Evolutionary conservation across 2,329 filamentous ascomycete species (phyloP).

Genomic region (Harringtonia lauricola): DNA sequence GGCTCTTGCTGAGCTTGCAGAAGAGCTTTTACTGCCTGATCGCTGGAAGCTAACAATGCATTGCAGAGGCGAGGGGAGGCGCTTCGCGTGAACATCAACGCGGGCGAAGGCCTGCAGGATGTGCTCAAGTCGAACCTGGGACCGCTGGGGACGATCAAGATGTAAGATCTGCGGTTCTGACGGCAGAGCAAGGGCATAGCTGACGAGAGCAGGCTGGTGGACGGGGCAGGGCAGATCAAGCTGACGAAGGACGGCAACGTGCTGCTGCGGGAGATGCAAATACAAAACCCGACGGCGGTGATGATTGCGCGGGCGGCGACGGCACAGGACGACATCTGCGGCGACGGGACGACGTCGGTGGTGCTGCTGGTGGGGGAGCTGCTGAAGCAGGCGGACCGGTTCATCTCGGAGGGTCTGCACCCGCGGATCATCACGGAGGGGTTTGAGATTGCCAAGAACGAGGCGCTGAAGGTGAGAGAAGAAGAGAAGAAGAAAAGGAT

Average conservation of each 20-base stretch:
- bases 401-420: slow-evolving; percentile 94
- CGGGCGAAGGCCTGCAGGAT: slow-evolving; percentile 86
- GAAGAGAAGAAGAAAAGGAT: not conserved
- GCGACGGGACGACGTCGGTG: slow-evolving; percentile 94
- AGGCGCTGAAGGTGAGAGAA: slow-evolving; percentile 66
- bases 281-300: slow-evolving; percentile 95
- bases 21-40: not conserved
- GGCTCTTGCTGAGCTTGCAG: not conserved
- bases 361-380: slow-evolving; percentile 93
- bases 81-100: slow-evolving; percentile 90
- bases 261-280: slow-evolving; percentile 70
- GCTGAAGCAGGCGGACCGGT: slow-evolving; percentile 92
- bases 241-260: slow-evolving; percentile 98
- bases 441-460: slow-evolving; percentile 91
- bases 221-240: slow-evolving; percentile 75
- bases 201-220: slow-evolving; percentile 43
- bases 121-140: slow-evolving; percentile 95
- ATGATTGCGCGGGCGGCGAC: slow-evolving; percentile 78
- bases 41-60: slow-evolving; percentile 18
- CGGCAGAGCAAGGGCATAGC: not conserved
- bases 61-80: slow-evolving; percentile 87
- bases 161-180: slow-evolving; percentile 41
- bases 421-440: slow-evolving; percentile 94
- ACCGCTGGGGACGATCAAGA: slow-evolving; percentile 90
- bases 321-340: slow-evolving; percentile 95